phyloP scores from a whole-genome alignment of 495 filamentous ascomycete species.

The Penicillium fimorum region DNA sequence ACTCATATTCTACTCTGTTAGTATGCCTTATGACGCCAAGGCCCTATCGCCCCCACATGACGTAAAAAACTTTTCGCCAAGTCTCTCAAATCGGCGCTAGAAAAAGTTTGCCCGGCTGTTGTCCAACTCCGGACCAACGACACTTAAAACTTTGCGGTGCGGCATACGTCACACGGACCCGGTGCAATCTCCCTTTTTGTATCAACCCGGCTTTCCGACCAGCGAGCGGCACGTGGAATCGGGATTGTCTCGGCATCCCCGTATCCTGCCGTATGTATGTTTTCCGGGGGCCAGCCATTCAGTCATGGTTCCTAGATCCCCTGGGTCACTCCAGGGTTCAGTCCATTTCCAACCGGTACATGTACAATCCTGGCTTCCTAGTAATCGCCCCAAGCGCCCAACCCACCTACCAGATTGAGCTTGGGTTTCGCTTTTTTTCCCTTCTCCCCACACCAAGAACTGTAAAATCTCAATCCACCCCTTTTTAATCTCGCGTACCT shows the following conservation, averaged over 20 bases:
- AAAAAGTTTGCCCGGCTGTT: background rate
- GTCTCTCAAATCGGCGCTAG: constrained; percentile 2
- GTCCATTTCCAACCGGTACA: background rate
- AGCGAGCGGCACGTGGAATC: background rate
- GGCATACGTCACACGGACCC: constrained; percentile 6
- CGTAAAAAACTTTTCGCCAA: constrained; percentile 14
- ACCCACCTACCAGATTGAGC: too few species aligned
- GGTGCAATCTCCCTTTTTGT: constrained; percentile 7
- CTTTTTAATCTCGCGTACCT: constrained; percentile 1
- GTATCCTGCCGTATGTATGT: background rate
- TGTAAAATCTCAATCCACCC: background rate
- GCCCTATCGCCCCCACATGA: constrained; percentile 12
- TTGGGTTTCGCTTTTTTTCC: too few species aligned
- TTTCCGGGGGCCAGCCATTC: too few species aligned
- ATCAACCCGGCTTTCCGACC: constrained; percentile 7
- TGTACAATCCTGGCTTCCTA: background rate
- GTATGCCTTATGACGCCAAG: constrained; percentile 7
- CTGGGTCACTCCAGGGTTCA: background rate
- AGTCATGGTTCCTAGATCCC: background rate
- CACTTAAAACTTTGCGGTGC: background rate
- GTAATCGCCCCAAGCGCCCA: background rate
- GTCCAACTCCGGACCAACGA: constrained; percentile 1
- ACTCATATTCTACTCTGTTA: background rate
- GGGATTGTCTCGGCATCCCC: constrained; percentile 1
- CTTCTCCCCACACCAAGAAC: constrained; percentile 2